Evolutionary conservation across 306 rosid genomes (phyloP).

Genomic region (Biancaea sappan): DNA sequence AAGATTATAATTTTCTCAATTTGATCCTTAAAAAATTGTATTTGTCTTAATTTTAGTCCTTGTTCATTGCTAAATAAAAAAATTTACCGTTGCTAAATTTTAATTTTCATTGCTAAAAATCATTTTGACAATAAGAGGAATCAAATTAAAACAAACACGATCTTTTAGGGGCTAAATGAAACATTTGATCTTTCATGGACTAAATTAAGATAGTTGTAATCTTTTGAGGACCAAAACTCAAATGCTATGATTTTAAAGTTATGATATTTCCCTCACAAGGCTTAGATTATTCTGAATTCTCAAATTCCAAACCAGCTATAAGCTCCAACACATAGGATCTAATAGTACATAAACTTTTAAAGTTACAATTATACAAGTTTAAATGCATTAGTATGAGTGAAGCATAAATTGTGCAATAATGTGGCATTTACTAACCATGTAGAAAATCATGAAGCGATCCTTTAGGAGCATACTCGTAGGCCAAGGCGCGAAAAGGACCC

Average conservation of each 20-base stretch:
- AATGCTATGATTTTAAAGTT: background rate
- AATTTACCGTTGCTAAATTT: too few species aligned
- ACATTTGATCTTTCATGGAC: too few species aligned
- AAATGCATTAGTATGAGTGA: conserved; percentile 6
- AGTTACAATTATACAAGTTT: background rate
- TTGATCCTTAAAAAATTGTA: too few species aligned
- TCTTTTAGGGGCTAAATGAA: too few species aligned
- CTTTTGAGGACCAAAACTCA: too few species aligned
- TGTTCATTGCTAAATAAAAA: too few species aligned
- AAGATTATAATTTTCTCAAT: too few species aligned
- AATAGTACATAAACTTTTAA: conserved; percentile 12
- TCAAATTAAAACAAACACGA: too few species aligned
- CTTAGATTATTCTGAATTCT: conserved; percentile 7
- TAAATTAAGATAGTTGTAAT: too few species aligned
- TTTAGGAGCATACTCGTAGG: conserved; percentile 73
- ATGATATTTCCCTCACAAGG: background rate
- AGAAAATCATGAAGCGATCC: conserved; percentile 84
- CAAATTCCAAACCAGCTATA: conserved; percentile 9
- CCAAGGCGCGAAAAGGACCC: conserved; percentile 72
- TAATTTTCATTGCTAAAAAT: too few species aligned
- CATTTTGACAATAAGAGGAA: too few species aligned
- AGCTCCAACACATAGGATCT: background rate
- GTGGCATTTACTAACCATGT: conserved; percentile 54
- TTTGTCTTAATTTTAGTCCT: too few species aligned
- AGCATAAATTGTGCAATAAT: conserved; percentile 5